Percentiles rank a stretch among this genome's conserved stretches.
phyloP scores from a whole-genome alignment of 2,329 filamentous ascomycete genomes.

The Cercospora citrullina region DNA sequence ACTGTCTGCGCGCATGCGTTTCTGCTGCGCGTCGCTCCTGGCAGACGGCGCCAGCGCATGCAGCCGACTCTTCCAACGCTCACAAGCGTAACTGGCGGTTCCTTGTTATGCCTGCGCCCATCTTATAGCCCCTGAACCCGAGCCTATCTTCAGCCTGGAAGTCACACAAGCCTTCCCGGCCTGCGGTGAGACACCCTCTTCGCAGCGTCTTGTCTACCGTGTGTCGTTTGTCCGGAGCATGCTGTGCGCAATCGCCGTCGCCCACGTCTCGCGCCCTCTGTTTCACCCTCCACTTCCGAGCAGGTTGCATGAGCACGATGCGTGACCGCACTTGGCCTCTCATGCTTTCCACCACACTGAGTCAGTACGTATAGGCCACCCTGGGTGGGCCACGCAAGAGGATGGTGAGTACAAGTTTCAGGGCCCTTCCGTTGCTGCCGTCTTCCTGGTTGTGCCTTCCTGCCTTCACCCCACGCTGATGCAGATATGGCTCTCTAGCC shows the following conservation, averaged over 20 bases:
- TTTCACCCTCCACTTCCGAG: constrained; percentile 21
- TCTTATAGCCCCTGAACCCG: constrained; percentile 27
- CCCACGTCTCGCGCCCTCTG: constrained; percentile 23
- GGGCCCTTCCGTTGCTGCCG: background rate
- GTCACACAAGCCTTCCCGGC: constrained; percentile 27
- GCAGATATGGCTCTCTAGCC: constrained; percentile 27
- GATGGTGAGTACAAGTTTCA: constrained; percentile 32
- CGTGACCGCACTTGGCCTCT: constrained; percentile 22
- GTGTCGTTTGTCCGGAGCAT: constrained; percentile 20
- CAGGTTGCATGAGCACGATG: constrained; percentile 27
- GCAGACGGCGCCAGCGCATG: constrained; percentile 21
- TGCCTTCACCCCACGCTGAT: constrained; percentile 22
- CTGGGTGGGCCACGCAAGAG: constrained; percentile 13
- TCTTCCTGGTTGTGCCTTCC: constrained; percentile 2
- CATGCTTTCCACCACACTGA: constrained; percentile 28
- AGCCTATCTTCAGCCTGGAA: constrained; percentile 29
- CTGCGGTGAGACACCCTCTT: constrained; percentile 28
- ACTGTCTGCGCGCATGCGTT: constrained; percentile 10
- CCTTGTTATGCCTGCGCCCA: constrained; percentile 20
- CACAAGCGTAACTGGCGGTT: constrained; percentile 19
- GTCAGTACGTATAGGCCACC: constrained; percentile 23
- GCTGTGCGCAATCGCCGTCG: constrained; percentile 24
- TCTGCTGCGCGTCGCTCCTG: constrained; percentile 1
- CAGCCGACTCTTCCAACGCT: constrained; percentile 19
- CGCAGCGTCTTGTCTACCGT: constrained; percentile 19